These are phyloP conservation scores for Kurtzmaniella quercitrusa DNA, from an alignment of 1,139 yeast genomes.

Conservation along the genomic window DNA sequence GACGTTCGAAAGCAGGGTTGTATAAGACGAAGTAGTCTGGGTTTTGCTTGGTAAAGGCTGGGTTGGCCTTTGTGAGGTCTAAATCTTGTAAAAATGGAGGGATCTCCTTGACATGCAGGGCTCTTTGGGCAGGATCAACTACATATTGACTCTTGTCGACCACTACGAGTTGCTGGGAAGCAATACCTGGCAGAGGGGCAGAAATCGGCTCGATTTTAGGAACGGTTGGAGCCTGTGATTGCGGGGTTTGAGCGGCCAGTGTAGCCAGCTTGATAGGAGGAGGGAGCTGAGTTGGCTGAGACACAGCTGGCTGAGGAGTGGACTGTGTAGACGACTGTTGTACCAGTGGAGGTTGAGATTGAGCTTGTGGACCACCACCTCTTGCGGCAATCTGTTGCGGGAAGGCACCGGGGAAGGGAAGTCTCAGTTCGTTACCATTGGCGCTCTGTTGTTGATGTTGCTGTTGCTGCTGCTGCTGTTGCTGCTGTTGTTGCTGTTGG, in stretches of 20 bases:
- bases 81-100: conserved; percentile 81
- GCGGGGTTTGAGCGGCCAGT: conserved; percentile 2
- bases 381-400: conserved; percentile 19
- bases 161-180: conserved; percentile 33
- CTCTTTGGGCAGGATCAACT: conserved; percentile 40
- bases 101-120: conserved; percentile 65
- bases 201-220: conserved; percentile 12
- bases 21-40: conserved; percentile 86
- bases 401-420: conserved; percentile 16
- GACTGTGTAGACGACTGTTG: conserved; percentile 16
- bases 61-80: conserved; percentile 74
- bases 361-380: conserved; percentile 10
- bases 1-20: conserved; percentile 72
- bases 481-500: conserved; percentile 10
- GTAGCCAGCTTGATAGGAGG: conserved; percentile 9
- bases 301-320: conserved; percentile 8
- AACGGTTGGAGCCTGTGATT: conserved; percentile 9
- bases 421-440: conserved; percentile 11
- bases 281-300: conserved; percentile 14
- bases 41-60: conserved; percentile 77
- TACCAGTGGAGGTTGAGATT: conserved; percentile 11
- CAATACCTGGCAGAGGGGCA: conserved; percentile 19
- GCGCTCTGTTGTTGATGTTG: conserved; percentile 14
- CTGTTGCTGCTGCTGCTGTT: conserved; percentile 16
- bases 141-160: conserved; percentile 42